Evolutionary conservation across 2,329 filamentous ascomycete genomes (phyloP).

Genomic region (Teratosphaeria gauchensis): DNA sequence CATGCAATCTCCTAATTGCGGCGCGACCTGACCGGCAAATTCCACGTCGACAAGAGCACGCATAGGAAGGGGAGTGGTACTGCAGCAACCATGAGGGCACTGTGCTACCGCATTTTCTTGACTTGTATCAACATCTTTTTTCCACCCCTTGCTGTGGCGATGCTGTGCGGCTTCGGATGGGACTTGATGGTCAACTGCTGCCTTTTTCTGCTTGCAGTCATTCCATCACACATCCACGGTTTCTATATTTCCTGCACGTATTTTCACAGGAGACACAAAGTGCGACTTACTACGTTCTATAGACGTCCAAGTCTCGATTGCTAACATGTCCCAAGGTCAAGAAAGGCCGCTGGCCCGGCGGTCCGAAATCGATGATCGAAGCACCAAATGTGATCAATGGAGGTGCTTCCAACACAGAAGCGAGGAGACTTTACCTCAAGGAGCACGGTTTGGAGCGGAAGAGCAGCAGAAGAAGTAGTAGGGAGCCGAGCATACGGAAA

Average conservation of each 20-base stretch:
- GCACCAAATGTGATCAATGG: conserved; percentile 30
- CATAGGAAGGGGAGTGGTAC: neutral
- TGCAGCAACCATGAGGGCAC: conserved; percentile 6
- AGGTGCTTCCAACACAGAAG: conserved; percentile 24
- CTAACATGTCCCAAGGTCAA: conserved; percentile 18
- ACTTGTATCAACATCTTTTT: conserved; percentile 32
- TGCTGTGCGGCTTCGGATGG: conserved; percentile 27
- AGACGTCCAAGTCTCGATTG: neutral
- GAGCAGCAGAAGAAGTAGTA: conserved; percentile 2
- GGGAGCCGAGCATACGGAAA: neutral
- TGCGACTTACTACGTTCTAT: conserved; percentile 5
- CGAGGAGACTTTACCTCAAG: conserved; percentile 21
- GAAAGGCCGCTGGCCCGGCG: conserved; percentile 29
- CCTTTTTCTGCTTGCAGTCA: conserved; percentile 31
- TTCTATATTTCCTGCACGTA: conserved; percentile 33
- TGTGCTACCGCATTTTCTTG: conserved; percentile 26
- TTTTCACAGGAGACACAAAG: conserved; percentile 29
- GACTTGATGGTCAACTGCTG: conserved; percentile 30
- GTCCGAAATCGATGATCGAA: conserved; percentile 25
- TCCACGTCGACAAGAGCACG: neutral
- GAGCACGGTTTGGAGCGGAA: conserved; percentile 4
- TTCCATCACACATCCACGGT: conserved; percentile 32
- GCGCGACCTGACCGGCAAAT: neutral
- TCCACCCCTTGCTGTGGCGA: conserved; percentile 28
- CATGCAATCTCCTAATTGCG: neutral